Percentiles rank a stretch among this genome's conserved stretches.
Evolutionary conservation across 179 eudicot species (phyloP).

Genomic region (Silene noctiflora): DNA sequence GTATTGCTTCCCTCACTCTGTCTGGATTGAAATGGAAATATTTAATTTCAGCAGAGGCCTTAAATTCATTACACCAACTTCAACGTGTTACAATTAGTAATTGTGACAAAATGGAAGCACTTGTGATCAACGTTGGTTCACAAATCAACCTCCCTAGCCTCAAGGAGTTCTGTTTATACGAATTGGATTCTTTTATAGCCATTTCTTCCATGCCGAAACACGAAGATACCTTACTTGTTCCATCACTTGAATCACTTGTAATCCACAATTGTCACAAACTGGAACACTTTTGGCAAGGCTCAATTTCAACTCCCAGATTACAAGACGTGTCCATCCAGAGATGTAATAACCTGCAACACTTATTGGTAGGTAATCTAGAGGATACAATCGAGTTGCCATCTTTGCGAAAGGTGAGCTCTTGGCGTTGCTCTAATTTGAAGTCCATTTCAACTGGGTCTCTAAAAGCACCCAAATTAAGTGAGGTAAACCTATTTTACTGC

Average conservation of each 20-base stretch:
- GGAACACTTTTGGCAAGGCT: not conserved
- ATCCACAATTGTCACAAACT: not conserved
- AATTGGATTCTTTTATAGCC: too few relatives aligned
- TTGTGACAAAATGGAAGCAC: too few relatives aligned
- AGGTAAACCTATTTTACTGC: not conserved
- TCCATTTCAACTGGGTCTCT: not conserved
- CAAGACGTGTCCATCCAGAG: not conserved
- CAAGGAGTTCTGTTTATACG: too few relatives aligned
- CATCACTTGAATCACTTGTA: not conserved
- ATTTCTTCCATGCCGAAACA: too few relatives aligned
- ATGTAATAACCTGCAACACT: not conserved
- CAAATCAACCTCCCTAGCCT: too few relatives aligned
- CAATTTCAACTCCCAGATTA: not conserved
- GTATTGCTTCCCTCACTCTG: too few relatives aligned
- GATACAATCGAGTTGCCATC: not conserved
- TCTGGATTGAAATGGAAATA: too few relatives aligned
- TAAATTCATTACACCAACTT: too few relatives aligned
- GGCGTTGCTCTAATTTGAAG: not conserved
- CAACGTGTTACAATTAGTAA: too few relatives aligned
- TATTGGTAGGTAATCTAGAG: not conserved
- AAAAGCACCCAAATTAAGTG: not conserved
- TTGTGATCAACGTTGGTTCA: too few relatives aligned
- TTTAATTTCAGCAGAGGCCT: too few relatives aligned
- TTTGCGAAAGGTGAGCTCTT: not conserved
- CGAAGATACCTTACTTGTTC: too few relatives aligned